A percentile compares a stretch with the other conserved stretches of the same genome.
phyloP scores from a whole-genome alignment of 177 flowering plant genomes.

The Telopea speciosissima region DNA sequence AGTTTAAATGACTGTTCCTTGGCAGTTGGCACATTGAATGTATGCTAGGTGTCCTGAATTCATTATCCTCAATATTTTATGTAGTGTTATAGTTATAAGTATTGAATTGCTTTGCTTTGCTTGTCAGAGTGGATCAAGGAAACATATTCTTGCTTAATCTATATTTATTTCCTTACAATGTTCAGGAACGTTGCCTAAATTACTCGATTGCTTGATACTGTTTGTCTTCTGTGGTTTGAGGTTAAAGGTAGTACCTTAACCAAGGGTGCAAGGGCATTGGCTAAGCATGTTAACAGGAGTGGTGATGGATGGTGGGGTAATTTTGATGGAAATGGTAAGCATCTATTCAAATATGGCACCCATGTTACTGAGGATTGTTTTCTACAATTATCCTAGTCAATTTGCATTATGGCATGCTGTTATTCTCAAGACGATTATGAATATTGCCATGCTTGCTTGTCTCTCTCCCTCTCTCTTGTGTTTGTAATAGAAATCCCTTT shows the following conservation, averaged over 20 bases:
- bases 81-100: background rate
- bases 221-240: constrained; percentile 28
- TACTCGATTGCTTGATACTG: constrained; percentile 4
- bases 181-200: background rate
- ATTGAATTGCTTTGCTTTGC: background rate
- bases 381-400: too few relatives aligned
- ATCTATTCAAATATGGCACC: background rate
- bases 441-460: too few relatives aligned
- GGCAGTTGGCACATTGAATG: background rate
- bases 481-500: too few relatives aligned
- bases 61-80: background rate
- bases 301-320: constrained; percentile 60
- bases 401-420: too few relatives aligned
- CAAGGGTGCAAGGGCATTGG: constrained; percentile 74
- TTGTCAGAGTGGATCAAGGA: background rate
- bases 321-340: constrained; percentile 60
- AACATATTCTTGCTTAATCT: background rate
- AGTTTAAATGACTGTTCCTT: background rate
- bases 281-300: constrained; percentile 64
- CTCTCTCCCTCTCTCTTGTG: too few relatives aligned
- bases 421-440: too few relatives aligned
- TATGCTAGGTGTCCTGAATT: background rate
- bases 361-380: too few relatives aligned
- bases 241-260: constrained; percentile 55
- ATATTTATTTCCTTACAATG: too few relatives aligned